Percentiles rank a stretch among this genome's conserved stretches.
Evolutionary conservation across 73 alveolate genomes (phyloP).

Genomic region (Chromera velia): DNA sequence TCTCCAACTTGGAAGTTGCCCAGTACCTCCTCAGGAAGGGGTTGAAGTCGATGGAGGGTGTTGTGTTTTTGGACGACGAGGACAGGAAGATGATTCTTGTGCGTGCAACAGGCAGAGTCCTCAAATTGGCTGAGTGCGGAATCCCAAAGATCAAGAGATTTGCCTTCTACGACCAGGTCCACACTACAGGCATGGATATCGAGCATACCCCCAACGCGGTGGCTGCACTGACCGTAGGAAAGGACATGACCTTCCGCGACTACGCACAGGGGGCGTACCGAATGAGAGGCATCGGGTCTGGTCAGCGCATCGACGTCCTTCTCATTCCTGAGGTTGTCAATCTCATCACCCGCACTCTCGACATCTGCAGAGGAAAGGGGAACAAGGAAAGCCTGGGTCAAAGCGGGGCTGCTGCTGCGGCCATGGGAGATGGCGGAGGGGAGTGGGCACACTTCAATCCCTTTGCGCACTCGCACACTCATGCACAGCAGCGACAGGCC

Average conservation of each 20-base stretch:
- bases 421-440: slow-evolving; percentile 25
- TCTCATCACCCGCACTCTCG: not conserved
- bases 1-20: slow-evolving; percentile 22
- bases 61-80: slow-evolving; percentile 14
- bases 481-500: not conserved
- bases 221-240: slow-evolving; percentile 23
- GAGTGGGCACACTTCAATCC: slow-evolving; percentile 16
- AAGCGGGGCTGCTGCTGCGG: not conserved
- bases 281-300: slow-evolving; percentile 31
- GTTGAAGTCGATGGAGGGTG: slow-evolving; percentile 5
- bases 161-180: slow-evolving; percentile 36
- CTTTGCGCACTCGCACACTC: too few relatives aligned
- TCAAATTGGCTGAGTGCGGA: slow-evolving; percentile 27
- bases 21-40: slow-evolving; percentile 16
- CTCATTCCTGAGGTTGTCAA: slow-evolving; percentile 12
- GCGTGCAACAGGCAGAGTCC: slow-evolving; percentile 27
- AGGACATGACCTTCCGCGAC: slow-evolving; percentile 34
- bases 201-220: slow-evolving; percentile 22
- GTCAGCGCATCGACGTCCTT: slow-evolving; percentile 14
- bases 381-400: not conserved
- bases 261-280: slow-evolving; percentile 42
- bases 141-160: slow-evolving; percentile 12
- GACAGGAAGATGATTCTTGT: slow-evolving; percentile 23
- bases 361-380: not conserved
- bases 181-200: slow-evolving; percentile 47